phyloP scores from a whole-genome alignment of 176 grass and related monocot species.

The Pontederia crassipes region DNA sequence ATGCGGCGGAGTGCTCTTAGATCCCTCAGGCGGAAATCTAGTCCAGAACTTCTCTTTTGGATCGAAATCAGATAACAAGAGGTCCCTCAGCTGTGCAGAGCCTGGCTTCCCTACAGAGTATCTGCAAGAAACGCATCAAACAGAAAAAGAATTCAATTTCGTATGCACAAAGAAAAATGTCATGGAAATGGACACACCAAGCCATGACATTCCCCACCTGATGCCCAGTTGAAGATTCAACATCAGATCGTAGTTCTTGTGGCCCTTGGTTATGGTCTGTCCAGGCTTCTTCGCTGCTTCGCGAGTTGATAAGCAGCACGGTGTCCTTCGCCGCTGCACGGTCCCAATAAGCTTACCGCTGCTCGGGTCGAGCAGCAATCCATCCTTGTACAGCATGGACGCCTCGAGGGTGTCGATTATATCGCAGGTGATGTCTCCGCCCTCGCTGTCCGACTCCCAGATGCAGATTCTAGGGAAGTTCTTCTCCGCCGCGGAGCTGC shows the following conservation, averaged over 20 bases:
- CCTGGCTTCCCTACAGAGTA: slow-evolving; percentile 75
- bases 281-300: slow-evolving; percentile 64
- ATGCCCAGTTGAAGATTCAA: slow-evolving; percentile 86
- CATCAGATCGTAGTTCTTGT: slow-evolving; percentile 98
- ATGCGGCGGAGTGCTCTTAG: slow-evolving; percentile 74
- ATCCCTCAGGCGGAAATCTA: slow-evolving; percentile 74
- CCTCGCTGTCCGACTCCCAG: slow-evolving; percentile 94
- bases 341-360: neutral
- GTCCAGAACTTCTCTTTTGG: slow-evolving; percentile 76
- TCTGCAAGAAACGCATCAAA: slow-evolving; percentile 10
- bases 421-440: slow-evolving; percentile 92
- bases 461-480: slow-evolving; percentile 92
- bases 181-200: slow-evolving; percentile 3
- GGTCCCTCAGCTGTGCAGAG: slow-evolving; percentile 39
- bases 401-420: slow-evolving; percentile 75
- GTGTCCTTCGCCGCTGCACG: slow-evolving; percentile 14
- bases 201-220: slow-evolving; percentile 24
- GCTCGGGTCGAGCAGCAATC: slow-evolving; percentile 18
- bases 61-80: slow-evolving; percentile 42
- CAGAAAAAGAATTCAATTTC: neutral
- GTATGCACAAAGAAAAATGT: neutral
- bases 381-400: slow-evolving; percentile 67
- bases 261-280: slow-evolving; percentile 90
- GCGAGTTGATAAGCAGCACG: slow-evolving; percentile 20
- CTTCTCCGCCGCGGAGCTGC: slow-evolving; percentile 19